Evolutionary conservation across 2,329 filamentous ascomycete species (phyloP), one percentile per base, ranked within the genome.

Genomic region (Chaetomium olivaceum): DNA sequence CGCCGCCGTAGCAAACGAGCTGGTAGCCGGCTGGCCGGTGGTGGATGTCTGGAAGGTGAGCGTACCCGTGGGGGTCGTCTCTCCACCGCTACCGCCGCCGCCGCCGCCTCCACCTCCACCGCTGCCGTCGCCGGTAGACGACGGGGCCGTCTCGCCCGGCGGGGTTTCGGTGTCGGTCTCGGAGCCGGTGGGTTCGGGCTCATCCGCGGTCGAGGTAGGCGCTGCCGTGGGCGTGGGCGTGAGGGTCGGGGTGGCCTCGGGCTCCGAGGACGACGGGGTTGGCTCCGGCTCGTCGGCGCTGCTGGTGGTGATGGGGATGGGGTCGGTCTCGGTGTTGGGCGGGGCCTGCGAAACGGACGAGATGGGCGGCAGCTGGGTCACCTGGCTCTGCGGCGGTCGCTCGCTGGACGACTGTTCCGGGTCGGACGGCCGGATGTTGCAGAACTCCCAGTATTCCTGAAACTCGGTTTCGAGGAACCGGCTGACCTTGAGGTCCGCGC

Each of bases 391-490:
- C 0, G 73, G 60, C 33, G 64, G 61, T 19, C 25, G 2, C 19
- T 16, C n/a, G 9, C 74, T 75, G 11, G 58, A 31, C 7, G 74
- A 74, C 19, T n/a, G n/a, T n/a, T n/a, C 46, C 29, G 55, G 51
- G 68, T 67, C 43, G 4, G 67, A 23, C 11, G 67, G 56, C 21
- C 55, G 29, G n/a, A 64, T 14, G 0, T 73, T 27, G 69, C 86
- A 88, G 71, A 74, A 87, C 39, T 74, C 69, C 36, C 83, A 6
- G 63, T 76, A 86, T 69, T 85, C 82, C 0, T 60, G 27, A 48
- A 85, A 84, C 16, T 73, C 64, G 0, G n/a, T n/a, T n/a, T n/a
- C n/a, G n/a, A n/a, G n/a, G n/a, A n/a, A n/a, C n/a, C n/a, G n/a
- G 0, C 71, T 66, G 1, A 83, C 67, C 64, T 77, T 77, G 4